Evolutionary conservation across 768 basidiomycete genomes (phyloP), one percentile per base, ranked within the genome.

Genomic region (Lactarius akahatsu): DNA sequence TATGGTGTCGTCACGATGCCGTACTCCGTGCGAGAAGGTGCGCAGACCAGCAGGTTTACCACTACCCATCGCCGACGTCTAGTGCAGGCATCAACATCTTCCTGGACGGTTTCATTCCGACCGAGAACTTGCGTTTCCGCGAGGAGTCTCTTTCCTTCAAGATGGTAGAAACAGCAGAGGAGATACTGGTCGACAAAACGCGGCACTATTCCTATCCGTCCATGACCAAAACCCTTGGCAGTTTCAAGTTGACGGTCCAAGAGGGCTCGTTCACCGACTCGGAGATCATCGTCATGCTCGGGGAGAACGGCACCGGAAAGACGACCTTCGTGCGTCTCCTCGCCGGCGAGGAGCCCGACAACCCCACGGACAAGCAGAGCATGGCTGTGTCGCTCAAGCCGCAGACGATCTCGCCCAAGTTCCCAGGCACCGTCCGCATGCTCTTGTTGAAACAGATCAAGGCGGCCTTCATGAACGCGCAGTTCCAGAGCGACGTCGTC

Each of bases 1-100:
- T 98, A 97, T 73, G 95, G 97, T 75, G 97, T 99, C 38, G 97
- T 98, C 15, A 99, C 97, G 6, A 96, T 98, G 94, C 97, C 97
- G 43, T 94, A 88, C 75, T 97, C 96, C 34, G 96, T 98, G 65
- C 88, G 97, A 67, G 97, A 99, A 90, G 95, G 94, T 92, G 66
- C 23, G 81, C 72, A 23, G 59, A 61, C 20, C 2, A 28, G 23
- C 64, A 55, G 55, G 58, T 43, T 61, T 60, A 18, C 61, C 36
- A 18, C 20, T 47, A 15, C n/a, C 45, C 28, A 45, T 43, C 23
- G 41, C 67, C 57, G 34, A 69, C 50, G 54, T 32, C 50, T 58
- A 15, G 58, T 26, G 11, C 71, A 95, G 94, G 96, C 70, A 98
- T 99, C 81, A 99, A 99, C 78, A 98, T 98, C 74, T 99, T 99